Evolutionary conservation across 2,329 filamentous ascomycete species (phyloP).

Genomic region (Paecilomyces niveus): DNA sequence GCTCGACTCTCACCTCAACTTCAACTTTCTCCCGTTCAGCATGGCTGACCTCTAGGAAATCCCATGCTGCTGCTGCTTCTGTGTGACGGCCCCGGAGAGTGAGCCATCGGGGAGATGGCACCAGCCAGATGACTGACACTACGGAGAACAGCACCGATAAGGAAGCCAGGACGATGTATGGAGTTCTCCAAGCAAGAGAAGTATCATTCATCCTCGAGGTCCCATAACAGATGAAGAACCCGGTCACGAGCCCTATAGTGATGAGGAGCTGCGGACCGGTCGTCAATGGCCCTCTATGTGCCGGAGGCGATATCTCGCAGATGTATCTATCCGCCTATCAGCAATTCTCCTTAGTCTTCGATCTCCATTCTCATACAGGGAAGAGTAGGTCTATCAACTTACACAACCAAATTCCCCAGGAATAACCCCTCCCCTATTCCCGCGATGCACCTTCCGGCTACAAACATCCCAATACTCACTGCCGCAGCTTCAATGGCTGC

Average conservation of each 20-base stretch:
- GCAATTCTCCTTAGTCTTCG: no score
- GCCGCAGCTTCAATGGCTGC: constrained; percentile 47
- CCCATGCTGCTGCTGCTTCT: constrained; percentile 15
- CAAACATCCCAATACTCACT: constrained; percentile 43
- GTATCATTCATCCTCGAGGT: constrained; percentile 37
- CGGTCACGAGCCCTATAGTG: constrained; percentile 44
- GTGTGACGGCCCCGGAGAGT: constrained; percentile 38
- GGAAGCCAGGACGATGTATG: constrained; percentile 42
- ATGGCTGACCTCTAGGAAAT: no score
- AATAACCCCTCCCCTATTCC: constrained; percentile 55
- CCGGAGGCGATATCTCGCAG: constrained; percentile 52
- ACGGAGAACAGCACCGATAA: constrained; percentile 28
- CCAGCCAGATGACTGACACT: constrained; percentile 35
- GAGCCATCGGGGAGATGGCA: constrained; percentile 55
- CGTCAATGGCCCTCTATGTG: constrained; percentile 44
- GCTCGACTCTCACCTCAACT: constrained; percentile 15
- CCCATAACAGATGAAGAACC: constrained; percentile 57
- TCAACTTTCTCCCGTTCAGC: constrained; percentile 26
- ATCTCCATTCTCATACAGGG: no score
- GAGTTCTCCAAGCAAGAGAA: constrained; percentile 50
- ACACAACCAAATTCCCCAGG: constrained; percentile 48
- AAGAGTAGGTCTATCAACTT: no score
- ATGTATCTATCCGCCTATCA: constrained; percentile 34
- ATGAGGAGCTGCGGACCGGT: constrained; percentile 49
- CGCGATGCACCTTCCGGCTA: constrained; percentile 49